Evolutionary conservation across 441 rosid species (phyloP), one percentile per base, ranked within the genome.

Genomic region (Adansonia rubrostipa): DNA sequence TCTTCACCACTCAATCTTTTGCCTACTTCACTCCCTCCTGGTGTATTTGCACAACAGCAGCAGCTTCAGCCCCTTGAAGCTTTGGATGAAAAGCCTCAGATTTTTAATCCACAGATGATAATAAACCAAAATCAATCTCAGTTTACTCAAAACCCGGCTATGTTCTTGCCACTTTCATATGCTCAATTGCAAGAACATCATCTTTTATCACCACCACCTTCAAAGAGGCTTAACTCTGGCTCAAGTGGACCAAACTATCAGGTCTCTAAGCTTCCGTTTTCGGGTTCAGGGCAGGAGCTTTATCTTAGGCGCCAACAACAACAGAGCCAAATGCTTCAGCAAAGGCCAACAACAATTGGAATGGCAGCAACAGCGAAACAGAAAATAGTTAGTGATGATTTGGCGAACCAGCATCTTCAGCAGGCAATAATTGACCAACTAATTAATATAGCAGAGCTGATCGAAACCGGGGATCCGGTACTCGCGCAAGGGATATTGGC

Each of bases 401-500:
- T 85, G 79, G 84, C 76, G 66, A 83, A 74, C 85, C 89, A 85
- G 83, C 88, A 79, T 84, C 81, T 81, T 77, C 86, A 89, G 80
- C 86, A 86, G 82, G 84, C 86, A 53, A 79, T 92, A 68, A 80
- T 78, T 5, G 93, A 91, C 78, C 91, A 87, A 71, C 78, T 92
- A 45, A 80, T 83, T n/a, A 87, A 89, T 81, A 89, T 87, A 14
- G 87, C 89, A 75, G 97, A 92, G 88, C 85, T 87, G 78, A 87
- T 92, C 82, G 97, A 88, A 79, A 87, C 86, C 78, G 88, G 91
- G 71, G 92, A 90, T 74, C 79, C 81, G 81, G 80, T 82, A 78
- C 92, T 86, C 96, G 99, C 98, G 93, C 99, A 96, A 88, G 97
- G 86, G 99, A 96, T 96, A 96, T 96, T 96, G 99, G 99, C 99